Conservation (phyloP, 306 rosid genomes). For the Dryas drummondii region DNA sequence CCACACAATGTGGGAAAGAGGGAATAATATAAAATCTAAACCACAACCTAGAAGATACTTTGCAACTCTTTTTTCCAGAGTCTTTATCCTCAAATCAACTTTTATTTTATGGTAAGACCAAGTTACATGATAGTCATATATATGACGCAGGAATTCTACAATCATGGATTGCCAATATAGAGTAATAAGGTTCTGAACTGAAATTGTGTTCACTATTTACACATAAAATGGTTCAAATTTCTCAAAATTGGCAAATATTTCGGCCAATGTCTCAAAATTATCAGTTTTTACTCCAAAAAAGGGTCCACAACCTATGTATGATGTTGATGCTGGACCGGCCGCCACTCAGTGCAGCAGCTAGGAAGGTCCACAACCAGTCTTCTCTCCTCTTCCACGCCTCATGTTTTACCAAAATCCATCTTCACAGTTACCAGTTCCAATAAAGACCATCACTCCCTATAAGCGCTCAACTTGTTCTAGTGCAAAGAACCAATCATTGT, state of each 20-base stretch:
- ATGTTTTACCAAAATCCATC: conserved; percentile 41
- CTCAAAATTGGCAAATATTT: no score
- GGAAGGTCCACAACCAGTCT: conserved; percentile 43
- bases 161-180: no score
- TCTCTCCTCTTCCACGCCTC: conserved; percentile 38
- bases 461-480: conserved; percentile 36
- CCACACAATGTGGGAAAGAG: neutral
- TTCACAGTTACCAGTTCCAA: conserved; percentile 27
- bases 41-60: neutral
- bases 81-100: neutral
- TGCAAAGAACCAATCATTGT: conserved; percentile 41
- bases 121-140: neutral
- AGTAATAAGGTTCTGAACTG: no score
- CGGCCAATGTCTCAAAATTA: no score
- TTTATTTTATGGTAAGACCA: neutral
- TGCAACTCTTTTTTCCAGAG: neutral
- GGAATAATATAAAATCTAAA: neutral
- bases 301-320: no score
- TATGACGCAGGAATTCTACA: no score
- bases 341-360: no score
- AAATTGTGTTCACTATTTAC: no score
- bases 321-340: no score
- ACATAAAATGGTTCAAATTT: no score
- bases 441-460: conserved; percentile 32
- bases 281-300: no score